Evolutionary conservation across 768 basidiomycete genomes (phyloP), one percentile per base, ranked within the genome.

Genomic region (Termitomyces sp.): DNA sequence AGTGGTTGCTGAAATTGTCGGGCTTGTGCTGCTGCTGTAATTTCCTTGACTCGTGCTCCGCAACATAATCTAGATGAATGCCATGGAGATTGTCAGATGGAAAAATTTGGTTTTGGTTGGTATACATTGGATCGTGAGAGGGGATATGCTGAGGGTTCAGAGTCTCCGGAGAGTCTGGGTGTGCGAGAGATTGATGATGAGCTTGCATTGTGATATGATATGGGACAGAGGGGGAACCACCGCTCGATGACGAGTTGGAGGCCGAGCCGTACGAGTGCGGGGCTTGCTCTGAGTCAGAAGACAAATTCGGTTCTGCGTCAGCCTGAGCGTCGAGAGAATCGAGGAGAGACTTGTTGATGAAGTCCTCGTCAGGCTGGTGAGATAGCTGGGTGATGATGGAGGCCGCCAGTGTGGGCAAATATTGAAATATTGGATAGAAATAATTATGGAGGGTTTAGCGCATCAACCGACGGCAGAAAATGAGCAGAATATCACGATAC

Each of bases 241-340:
- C 65, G 42, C 62, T 59, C 42, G 84, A 79, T 48, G 82, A 80
- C 3, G 83, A 75, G 60, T 78, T 77, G 9, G 84, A 79, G 26
- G 78, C 62, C 44, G 83, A 75, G 53, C 75, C 74, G 68, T 77
- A 77, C 3, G 79, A 74, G 55, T 73, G 67, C 57, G 78, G 67
- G 58, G 79, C 71, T 54, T 70, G 67, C 67, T 83, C 77, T 55
- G 79, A 75, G 71, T 83, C 82, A 60, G 79, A 72, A 50, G 79
- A 75, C 37, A 71, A 77, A 55, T 77, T 67, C 47, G 86, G 87
- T 70, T 91, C 89, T 55, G 87, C 80, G 80, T 91, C 89, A 50
- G 86, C 89, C 71, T 89, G 85, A 54, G 85, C 87, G 80, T 92
- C 84, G 67, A 93, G 80, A 42, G 85, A 87, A 71, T 89, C 90